Base-by-base conservation (phyloP, 768 basidiomycete species). In the Ramaria sp. region DNA sequence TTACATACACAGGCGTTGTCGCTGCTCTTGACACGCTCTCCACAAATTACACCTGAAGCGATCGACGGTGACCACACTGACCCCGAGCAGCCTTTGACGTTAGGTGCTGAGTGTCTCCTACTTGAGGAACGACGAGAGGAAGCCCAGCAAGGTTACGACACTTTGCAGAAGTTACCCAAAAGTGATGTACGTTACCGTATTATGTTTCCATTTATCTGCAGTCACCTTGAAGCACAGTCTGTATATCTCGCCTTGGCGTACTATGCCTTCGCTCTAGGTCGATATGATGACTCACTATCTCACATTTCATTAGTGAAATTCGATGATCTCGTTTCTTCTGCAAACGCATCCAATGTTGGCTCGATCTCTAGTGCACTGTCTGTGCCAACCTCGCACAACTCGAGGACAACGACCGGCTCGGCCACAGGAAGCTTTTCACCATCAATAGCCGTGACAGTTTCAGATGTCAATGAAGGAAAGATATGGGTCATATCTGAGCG, bases 241-340 rank as follows among this genome's bases (percentile, higher is more conserved):
- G 73, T 88, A 15, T 72, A 78, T 60, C 75, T 89, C 57, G 76
- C 80, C 0, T 72, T 89, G 50, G 89, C 88, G 1, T 91, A 90
- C 68, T 86, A 87, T 64, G 82, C 84, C 3, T 91, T 88, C 68
- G 88, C 91, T 0, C 68, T 91, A 7, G 81, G 83, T 27, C 74
- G 78, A 24, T 83, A 83, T 17, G 68, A 73, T 2, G 78, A 81
- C 56, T 91, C 88, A 58, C 70, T 94, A 13, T 62, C 70, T 2
- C 73, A 85, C 62, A 73, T 90, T 2, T 65, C 67, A 20, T 73
- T 76, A 62, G 77, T 87, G 6, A 49, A 49, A 15, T 47, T 48
- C 17, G 54, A 56, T 12, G 47, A 49, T 7, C 39, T 43, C 13
- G n/a, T 43, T 2, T 56, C 54, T 15, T 56, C 33, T 33, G 5